These are phyloP conservation scores for Fagopyrum tataricum DNA, from an alignment of 148 eudicot species.

Conservation along the genomic window DNA sequence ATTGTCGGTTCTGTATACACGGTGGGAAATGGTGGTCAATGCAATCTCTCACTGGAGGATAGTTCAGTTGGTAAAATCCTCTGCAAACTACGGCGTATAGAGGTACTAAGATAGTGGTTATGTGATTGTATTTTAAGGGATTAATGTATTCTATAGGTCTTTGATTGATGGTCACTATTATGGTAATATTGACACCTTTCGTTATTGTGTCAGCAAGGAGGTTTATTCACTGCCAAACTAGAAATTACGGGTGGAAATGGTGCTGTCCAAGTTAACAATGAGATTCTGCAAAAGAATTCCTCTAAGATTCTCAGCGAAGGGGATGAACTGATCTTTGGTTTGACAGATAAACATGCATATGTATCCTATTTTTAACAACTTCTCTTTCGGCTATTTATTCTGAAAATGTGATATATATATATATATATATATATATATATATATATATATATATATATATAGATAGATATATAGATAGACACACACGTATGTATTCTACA, in stretches of 20 bases:
- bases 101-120: conserved; percentile 30
- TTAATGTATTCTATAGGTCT: background rate
- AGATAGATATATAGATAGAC: too few species aligned
- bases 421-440: too few species aligned
- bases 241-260: conserved; percentile 76
- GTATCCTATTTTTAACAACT: conserved; percentile 52
- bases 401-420: background rate
- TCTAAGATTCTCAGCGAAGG: conserved; percentile 53
- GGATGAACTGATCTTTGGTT: conserved; percentile 74
- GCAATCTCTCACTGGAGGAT: conserved; percentile 66
- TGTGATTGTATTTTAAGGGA: background rate
- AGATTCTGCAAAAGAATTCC: conserved; percentile 44
- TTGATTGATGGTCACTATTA: background rate
- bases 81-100: conserved; percentile 66
- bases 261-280: conserved; percentile 66
- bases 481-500: too few species aligned
- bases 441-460: too few species aligned
- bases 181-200: background rate
- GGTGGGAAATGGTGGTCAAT: conserved; percentile 76
- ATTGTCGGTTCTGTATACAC: conserved; percentile 54
- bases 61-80: conserved; percentile 54
- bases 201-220: conserved; percentile 35
- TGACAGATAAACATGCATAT: conserved; percentile 68
- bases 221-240: conserved; percentile 42
- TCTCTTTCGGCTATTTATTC: background rate